Base-by-base conservation (phyloP, 257 asterid genomes). In the Nicotiana undulata region DNA sequence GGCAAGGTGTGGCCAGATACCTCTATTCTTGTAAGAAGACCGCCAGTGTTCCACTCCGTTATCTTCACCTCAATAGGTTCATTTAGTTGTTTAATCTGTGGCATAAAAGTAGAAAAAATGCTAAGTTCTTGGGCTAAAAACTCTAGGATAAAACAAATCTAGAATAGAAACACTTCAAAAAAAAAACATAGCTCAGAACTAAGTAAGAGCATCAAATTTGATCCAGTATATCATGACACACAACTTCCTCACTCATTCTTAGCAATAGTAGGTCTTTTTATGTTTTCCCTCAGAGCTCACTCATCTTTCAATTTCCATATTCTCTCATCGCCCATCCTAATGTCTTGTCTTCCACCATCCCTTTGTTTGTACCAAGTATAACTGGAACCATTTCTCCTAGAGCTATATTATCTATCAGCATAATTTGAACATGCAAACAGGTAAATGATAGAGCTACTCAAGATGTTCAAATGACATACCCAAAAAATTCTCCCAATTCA, bases 21-120 rank as follows among this genome's bases (percentile, higher is more conserved):
- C 93, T 96, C 99, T 86, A 96, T 86, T 91, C 98, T 90, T 81
- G 98, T 92, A 82, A 96, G 90, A 77, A 96, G 97, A 74, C 99
- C 99, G 66, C 97, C 97, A 28, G 95, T 93, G 83, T 96, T 96
- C 99, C 99, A 96, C 87, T 96, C 98, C 0, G 93, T 90, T 84
- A 96, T 90, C 86, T 87, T 88, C 37, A 96, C 91, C 86, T 89
- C 87, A 77, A 94, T 88, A 40, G 99, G 97, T 86, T 90, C 97
- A 81, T 91, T 92, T 31, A 96, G 90, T 80, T 91, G 97, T 88
- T 90, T 90, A 83, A 94, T 88, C 98, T 96, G 94, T 89, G 61
- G 79, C 77, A 83, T 22, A 72, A 24, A 17, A 72, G 8, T 49
- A 49, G 78, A 46, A 13, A 46, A 24, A 24, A 46, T 49, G 40